Base-by-base conservation (phyloP, 106 monocot species). In the Platanthera guangdongensis region DNA sequence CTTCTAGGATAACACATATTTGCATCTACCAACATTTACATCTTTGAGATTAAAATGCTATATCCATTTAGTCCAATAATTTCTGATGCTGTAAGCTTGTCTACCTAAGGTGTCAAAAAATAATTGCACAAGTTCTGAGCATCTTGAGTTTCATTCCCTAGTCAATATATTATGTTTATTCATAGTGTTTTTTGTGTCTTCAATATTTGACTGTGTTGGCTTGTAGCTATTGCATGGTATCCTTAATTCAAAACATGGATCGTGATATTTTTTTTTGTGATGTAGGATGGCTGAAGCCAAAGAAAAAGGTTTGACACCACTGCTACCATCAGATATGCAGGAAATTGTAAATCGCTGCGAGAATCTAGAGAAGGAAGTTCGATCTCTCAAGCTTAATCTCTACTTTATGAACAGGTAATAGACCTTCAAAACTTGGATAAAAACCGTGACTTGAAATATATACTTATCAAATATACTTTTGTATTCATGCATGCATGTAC, bases 251-350 rank as follows among this genome's bases (percentile, higher is more conserved):
- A 16, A 69, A 47, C 69, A 72, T 50, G 19, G 51, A 10, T 72
- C 5, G 50, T 72, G 72, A 72, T 48, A 72, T 48, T 48, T 4
- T 21, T 53, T 30, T 52, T 77, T 19, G 9, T 72, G 16, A n/a
- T 82, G 16, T 65, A 87, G 87, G 55, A 87, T 87, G 81, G 87
- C 87, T 68, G 87, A 87, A 78, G 87, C 87, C n/a, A 87, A 87
- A 47, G 87, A 81, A 65, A 78, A 81, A 81, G 81, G 68, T 65
- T 81, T 39, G 21, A 76, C 70, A 10, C 87, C 81, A 57, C 22
- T 67, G 3, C 1, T 84, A 59, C 77, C 86, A 57, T 83, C 81
- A 12, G 87, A 87, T 81, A 76, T 87, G 83, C 83, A 84, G 65
- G 69, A 78, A 49, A 57, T 87, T 65, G 76, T 87, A 3, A 87